Percentiles rank a stretch among this genome's conserved stretches.
phyloP scores from a whole-genome alignment of 2,329 filamentous ascomycete genomes.

The Fusarium poae region DNA sequence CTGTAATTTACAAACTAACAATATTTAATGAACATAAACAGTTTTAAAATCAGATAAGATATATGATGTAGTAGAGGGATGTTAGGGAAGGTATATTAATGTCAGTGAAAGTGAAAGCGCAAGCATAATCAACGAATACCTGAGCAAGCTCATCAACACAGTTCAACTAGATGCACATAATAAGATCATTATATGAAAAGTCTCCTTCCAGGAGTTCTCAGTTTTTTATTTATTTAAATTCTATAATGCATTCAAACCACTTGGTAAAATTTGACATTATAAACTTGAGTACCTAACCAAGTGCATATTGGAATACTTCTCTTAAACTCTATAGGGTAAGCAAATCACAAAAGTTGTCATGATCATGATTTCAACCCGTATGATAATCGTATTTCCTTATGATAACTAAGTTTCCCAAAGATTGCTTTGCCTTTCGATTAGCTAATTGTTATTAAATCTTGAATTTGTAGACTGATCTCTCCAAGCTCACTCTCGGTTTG shows the following conservation, averaged over 20 bases:
- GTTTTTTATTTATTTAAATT: neutral
- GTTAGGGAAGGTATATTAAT: neutral
- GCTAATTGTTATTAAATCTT: neutral
- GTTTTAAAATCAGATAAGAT: neutral
- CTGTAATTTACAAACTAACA: neutral
- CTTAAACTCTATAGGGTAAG: neutral
- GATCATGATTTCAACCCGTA: neutral
- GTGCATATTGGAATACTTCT: neutral
- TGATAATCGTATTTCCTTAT: neutral
- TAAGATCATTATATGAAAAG: neutral
- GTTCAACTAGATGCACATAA: neutral
- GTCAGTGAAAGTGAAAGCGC: too few species aligned
- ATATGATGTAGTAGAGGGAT: neutral
- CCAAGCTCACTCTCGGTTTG: neutral
- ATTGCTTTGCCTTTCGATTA: neutral
- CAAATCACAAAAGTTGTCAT: neutral
- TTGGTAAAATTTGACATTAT: neutral
- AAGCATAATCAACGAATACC: too few species aligned
- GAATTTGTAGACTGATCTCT: neutral
- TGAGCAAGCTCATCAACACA: neutral
- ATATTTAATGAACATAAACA: neutral
- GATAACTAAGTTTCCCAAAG: neutral
- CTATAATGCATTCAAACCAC: neutral
- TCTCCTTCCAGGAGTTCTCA: neutral
- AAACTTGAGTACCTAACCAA: neutral